Conservation (phyloP, 2,329 filamentous ascomycete genomes). For the Monosporascus sp. region DNA sequence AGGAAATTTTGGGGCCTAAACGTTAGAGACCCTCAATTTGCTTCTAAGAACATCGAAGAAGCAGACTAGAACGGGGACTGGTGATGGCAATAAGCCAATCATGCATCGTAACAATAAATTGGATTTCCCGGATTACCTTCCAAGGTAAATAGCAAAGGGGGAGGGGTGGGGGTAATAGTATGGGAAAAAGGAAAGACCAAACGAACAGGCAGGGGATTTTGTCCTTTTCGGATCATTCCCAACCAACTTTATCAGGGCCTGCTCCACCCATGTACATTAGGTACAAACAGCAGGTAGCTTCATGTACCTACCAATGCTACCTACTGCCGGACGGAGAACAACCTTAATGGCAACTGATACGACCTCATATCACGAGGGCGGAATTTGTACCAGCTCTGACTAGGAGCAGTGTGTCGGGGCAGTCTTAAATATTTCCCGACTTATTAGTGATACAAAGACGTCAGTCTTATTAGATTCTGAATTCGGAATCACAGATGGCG, state of each 20-base stretch:
- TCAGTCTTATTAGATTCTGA: not conserved
- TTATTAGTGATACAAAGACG: too few relatives aligned
- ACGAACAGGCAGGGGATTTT: not conserved
- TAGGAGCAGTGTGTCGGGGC: too few relatives aligned
- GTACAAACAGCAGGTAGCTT: not conserved
- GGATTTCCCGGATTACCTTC: not conserved
- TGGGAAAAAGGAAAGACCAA: not conserved
- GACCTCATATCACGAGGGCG: too few relatives aligned
- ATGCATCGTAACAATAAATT: not conserved
- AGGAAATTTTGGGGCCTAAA: not conserved
- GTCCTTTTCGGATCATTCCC: too few relatives aligned
- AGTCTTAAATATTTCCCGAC: too few relatives aligned
- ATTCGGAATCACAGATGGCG: not conserved
- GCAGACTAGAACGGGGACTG: not conserved
- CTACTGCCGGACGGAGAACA: not conserved
- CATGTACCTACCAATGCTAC: not conserved
- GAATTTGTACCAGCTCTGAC: too few relatives aligned
- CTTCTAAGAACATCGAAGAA: constrained; percentile 1
- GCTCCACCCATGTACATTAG: too few relatives aligned
- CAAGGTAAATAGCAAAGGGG: not conserved
- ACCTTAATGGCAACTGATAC: too few relatives aligned
- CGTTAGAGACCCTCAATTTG: not conserved
- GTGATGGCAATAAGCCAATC: not conserved
- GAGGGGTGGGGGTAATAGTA: not conserved
- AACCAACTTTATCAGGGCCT: too few relatives aligned